Conservation (phyloP, 306 rosid species). For the Acacia confusa region DNA sequence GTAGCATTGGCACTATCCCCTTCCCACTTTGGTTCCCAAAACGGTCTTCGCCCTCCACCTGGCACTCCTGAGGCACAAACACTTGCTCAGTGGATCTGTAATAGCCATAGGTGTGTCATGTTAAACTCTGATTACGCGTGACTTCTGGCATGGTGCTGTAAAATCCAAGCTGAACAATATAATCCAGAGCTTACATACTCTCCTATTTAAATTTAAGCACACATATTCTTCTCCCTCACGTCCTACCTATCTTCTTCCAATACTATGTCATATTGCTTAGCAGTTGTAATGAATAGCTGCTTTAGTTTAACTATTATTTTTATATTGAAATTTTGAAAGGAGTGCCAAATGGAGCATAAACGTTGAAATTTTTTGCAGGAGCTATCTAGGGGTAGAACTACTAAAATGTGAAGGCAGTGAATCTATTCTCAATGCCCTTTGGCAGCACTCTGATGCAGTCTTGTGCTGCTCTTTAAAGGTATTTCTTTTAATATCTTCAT, state of each 20-base stretch:
- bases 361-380: conserved; percentile 52
- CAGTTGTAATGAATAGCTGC: not conserved
- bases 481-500: not conserved
- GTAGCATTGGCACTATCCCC: conserved; percentile 95
- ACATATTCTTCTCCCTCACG: conserved; percentile 32
- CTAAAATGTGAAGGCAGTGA: conserved; percentile 83
- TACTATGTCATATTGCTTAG: not conserved
- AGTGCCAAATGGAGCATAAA: not conserved
- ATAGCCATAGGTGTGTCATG: conserved; percentile 68
- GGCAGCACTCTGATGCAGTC: conserved; percentile 94
- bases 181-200: not conserved
- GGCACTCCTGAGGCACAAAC: conserved; percentile 92
- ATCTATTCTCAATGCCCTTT: conserved; percentile 80
- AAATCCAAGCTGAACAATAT: not conserved
- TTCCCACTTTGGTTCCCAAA: conserved; percentile 59
- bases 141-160: not conserved
- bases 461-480: conserved; percentile 94
- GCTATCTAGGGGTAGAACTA: conserved; percentile 82
- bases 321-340: not conserved
- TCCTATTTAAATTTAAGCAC: conserved; percentile 49
- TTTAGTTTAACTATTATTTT: not conserved
- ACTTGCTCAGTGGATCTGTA: conserved; percentile 84
- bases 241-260: conserved; percentile 23
- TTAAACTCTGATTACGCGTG: conserved; percentile 1
- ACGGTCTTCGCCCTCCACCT: conserved; percentile 66